Evolutionary conservation across 495 filamentous ascomycete species (phyloP).

Genomic region (Hyaloscypha variabilis): DNA sequence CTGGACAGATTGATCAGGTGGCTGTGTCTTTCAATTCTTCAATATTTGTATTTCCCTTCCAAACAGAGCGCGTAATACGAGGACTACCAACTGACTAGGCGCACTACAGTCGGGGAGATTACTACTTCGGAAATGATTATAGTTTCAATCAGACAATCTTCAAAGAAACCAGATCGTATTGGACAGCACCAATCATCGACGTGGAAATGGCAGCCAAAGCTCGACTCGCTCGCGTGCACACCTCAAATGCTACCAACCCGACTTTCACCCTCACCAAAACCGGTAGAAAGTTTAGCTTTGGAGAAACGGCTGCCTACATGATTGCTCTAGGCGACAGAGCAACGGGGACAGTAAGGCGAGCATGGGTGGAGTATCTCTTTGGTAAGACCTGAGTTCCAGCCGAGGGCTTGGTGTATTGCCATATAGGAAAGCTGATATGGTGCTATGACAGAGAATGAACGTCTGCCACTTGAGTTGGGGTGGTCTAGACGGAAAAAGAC

Average conservation of each 20-base stretch:
- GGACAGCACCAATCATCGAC: slow-evolving; percentile 40
- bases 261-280: slow-evolving; percentile 37
- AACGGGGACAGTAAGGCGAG: slow-evolving; percentile 35
- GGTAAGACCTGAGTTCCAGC: too few relatives aligned
- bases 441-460: slow-evolving; percentile 44
- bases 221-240: slow-evolving; percentile 44
- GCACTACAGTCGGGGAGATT: slow-evolving; percentile 43
- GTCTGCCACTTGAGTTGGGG: slow-evolving; percentile 47
- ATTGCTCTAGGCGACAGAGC: slow-evolving; percentile 45
- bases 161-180: slow-evolving; percentile 45
- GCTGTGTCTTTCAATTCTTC: slow-evolving; percentile 2
- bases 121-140: slow-evolving; percentile 44
- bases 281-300: slow-evolving; percentile 44
- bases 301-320: slow-evolving; percentile 49
- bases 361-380: neutral
- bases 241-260: slow-evolving; percentile 49
- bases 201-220: slow-evolving; percentile 45
- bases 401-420: too few relatives aligned
- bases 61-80: too few relatives aligned
- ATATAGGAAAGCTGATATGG: neutral
- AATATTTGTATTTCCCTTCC: too few relatives aligned
- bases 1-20: neutral
- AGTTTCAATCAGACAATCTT: slow-evolving; percentile 51
- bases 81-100: slow-evolving; percentile 14
- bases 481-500: slow-evolving; percentile 31